phyloP scores from a whole-genome alignment of 2,329 filamentous ascomycete species.

The Phialophora tarda region DNA sequence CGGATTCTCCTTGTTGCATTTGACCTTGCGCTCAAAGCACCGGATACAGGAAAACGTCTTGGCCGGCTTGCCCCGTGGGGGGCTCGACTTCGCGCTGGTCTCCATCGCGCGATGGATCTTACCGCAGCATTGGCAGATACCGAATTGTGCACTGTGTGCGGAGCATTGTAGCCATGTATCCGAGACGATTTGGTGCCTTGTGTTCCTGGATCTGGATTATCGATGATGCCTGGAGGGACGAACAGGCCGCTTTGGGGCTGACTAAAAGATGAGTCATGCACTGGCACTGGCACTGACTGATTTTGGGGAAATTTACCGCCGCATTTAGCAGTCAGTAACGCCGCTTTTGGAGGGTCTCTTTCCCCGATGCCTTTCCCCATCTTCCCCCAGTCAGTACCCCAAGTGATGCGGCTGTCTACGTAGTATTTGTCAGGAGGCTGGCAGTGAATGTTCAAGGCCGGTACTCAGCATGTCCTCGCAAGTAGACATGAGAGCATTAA shows the following conservation, averaged over 20 bases:
- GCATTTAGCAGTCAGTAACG: neutral
- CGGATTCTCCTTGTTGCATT: slow-evolving; percentile 74
- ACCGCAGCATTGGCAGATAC: neutral
- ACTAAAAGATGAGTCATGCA: slow-evolving; percentile 13
- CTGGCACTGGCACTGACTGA: too few species aligned
- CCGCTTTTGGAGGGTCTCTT: too few species aligned
- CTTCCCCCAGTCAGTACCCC: too few species aligned
- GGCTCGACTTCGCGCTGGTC: neutral
- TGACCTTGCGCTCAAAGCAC: slow-evolving; percentile 66
- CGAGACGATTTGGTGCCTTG: neutral
- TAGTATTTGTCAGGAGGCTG: neutral
- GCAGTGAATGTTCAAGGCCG: too few species aligned
- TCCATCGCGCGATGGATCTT: slow-evolving; percentile 2
- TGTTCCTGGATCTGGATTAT: neutral
- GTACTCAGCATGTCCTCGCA: too few species aligned
- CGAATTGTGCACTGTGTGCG: neutral
- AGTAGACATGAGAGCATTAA: too few species aligned
- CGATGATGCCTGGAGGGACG: neutral
- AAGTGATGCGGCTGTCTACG: neutral
- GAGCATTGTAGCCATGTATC: neutral
- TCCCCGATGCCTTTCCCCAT: too few species aligned
- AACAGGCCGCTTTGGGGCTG: neutral
- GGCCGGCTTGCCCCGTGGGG: neutral
- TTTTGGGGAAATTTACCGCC: too few species aligned
- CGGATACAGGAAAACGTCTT: slow-evolving; percentile 29